These are phyloP conservation scores for Lophium mytilinum DNA, from an alignment of 495 filamentous ascomycete genomes.

Conservation along the genomic window DNA sequence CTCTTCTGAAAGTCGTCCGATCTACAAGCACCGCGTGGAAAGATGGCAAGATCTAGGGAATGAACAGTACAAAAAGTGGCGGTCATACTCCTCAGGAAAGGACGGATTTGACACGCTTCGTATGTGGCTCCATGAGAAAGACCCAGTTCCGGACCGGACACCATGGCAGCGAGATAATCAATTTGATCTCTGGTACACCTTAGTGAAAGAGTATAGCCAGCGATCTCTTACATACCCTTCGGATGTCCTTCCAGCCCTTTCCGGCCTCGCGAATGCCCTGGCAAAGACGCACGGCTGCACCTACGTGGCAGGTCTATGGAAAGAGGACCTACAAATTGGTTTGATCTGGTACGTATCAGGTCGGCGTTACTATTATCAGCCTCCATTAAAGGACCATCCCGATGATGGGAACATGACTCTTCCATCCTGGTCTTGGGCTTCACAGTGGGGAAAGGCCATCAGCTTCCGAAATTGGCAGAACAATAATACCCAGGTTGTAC, in stretches of 20 bases:
- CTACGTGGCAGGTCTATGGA: not conserved
- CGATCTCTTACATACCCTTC: not conserved
- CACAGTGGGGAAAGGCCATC: not conserved
- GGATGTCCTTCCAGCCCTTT: not conserved
- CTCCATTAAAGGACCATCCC: not conserved
- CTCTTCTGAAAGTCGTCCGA: not conserved
- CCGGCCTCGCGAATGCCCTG: not conserved
- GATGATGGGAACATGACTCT: not conserved
- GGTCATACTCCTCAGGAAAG: not conserved
- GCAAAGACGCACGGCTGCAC: not conserved
- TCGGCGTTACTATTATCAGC: not conserved
- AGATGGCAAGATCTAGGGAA: not conserved
- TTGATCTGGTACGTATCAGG: not conserved
- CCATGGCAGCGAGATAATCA: not conserved
- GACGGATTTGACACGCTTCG: not conserved
- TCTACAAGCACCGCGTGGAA: not conserved
- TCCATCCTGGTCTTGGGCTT: not conserved
- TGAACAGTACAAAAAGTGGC: not conserved
- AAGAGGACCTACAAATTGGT: not conserved
- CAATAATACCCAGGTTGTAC: not conserved
- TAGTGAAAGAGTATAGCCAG: not conserved
- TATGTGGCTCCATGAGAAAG: not conserved
- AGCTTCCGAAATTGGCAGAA: not conserved
- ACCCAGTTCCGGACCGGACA: not conserved
- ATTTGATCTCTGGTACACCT: not conserved